Evolutionary conservation across 1,139 yeast species (phyloP), one percentile per base, ranked within the genome.

Genomic region (Debaryomyces psychrophilus): DNA sequence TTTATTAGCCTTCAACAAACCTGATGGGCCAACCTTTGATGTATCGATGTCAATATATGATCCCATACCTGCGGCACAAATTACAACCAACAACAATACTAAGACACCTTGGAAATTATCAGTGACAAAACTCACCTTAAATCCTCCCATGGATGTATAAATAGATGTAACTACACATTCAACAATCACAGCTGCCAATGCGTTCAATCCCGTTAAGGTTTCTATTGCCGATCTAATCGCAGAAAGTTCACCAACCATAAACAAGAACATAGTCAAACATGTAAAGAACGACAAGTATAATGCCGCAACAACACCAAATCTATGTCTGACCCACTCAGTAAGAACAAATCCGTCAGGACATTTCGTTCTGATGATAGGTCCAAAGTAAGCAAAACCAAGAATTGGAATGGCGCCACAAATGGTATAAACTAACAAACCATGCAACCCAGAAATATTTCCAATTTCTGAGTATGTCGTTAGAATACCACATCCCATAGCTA

Each of bases 341-440:
- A 92, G 72, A 35, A 92, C 90, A 62, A 92, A 92, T 4, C 97
- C 98, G 8, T 87, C 83, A 0, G 98, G 97, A 59, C 96, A 88
- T 55, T 79, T 79, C 50, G 72, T 78, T 55, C 97, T 76, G 51
- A 92, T 85, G 9, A 83, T 63, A 0, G 97, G 97, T 0, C 97
- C 97, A 47, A 88, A 69, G 44, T 80, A 76, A 1, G 95, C 90
- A 70, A 92, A 92, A 15, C 90, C 69, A 51, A 88, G 71, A 67
- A 92, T 84, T 2, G 98, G 98, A 42, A 90, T 64, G 1, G 96
- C 84, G 28, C 96, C 95, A 31, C 86, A 71, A n/a, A 89, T 57
- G 1, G 90, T 83, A 60, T 92, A 92, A 11, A 89, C 96, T 50
- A 92, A 63, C 47, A 90, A 72, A 2, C 97, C 97, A 57, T 90